A percentile compares a stretch with the other conserved stretches of the same genome.
These are phyloP conservation scores for Phytophthora nicotianae DNA, from an alignment of 352 stramenopile genomes.

Conservation along the genomic window DNA sequence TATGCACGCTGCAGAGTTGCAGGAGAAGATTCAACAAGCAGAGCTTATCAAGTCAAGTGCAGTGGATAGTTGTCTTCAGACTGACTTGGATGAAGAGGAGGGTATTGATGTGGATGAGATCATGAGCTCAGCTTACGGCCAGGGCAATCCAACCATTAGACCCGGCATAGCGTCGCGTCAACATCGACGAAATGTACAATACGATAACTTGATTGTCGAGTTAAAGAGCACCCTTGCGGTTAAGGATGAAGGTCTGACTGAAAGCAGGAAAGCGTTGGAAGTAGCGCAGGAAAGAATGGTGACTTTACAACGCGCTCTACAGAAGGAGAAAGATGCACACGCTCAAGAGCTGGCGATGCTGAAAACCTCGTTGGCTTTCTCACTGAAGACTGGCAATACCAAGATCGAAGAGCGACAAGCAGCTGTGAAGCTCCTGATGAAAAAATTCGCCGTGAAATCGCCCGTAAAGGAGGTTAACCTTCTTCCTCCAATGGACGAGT, in stretches of 20 bases:
- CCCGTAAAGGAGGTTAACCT: neutral
- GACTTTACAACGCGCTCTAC: constrained; percentile 40
- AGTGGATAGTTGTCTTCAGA: constrained; percentile 45
- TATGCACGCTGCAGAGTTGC: constrained; percentile 31
- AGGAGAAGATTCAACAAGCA: constrained; percentile 48
- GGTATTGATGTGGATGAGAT: constrained; percentile 55
- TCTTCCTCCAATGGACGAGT: constrained; percentile 13
- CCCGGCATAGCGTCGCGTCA: constrained; percentile 1
- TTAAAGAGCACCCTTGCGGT: constrained; percentile 60
- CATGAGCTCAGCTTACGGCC: constrained; percentile 33
- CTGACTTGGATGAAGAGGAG: constrained; percentile 60
- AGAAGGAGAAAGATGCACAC: constrained; percentile 50
- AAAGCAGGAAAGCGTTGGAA: constrained; percentile 39
- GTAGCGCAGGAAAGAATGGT: constrained; percentile 44
- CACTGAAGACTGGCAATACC: constrained; percentile 47
- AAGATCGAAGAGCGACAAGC: constrained; percentile 70
- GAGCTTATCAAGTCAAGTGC: constrained; percentile 38
- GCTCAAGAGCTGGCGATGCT: constrained; percentile 45
- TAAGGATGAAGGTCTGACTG: constrained; percentile 44
- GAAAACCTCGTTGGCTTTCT: constrained; percentile 50
- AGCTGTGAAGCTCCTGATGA: constrained; percentile 50
- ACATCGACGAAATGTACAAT: constrained; percentile 45
- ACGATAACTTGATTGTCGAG: constrained; percentile 73
- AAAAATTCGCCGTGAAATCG: constrained; percentile 33
- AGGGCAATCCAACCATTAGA: neutral